Percentiles rank a stretch among this genome's conserved stretches.
phyloP scores from a whole-genome alignment of 1,139 yeast species.

The Kodamaea sp. region DNA sequence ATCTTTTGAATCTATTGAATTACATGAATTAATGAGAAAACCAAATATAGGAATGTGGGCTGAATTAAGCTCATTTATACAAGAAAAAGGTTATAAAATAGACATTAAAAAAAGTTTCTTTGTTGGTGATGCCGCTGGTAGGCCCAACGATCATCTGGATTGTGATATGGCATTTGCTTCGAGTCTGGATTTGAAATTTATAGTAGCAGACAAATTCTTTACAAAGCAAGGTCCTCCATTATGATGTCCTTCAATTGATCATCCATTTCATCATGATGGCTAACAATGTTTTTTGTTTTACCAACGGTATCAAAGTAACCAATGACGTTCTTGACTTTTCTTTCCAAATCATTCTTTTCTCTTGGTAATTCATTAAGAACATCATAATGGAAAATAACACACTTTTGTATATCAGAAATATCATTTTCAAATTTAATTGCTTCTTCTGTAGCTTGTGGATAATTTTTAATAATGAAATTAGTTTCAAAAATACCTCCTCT shows the following conservation, averaged over 20 bases:
- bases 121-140: slow-evolving; percentile 98
- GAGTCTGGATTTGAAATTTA: slow-evolving; percentile 49
- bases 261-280: slow-evolving; percentile 23
- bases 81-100: slow-evolving; percentile 18
- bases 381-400: slow-evolving; percentile 36
- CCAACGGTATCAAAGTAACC: slow-evolving; percentile 61
- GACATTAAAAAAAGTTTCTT: slow-evolving; percentile 50
- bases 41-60: slow-evolving; percentile 76
- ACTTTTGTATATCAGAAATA: slow-evolving; percentile 42
- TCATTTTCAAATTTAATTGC: slow-evolving; percentile 63
- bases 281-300: slow-evolving; percentile 30
- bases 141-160: slow-evolving; percentile 71
- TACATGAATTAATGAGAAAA: slow-evolving; percentile 55
- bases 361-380: slow-evolving; percentile 24
- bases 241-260: slow-evolving; percentile 21
- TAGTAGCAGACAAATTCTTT: slow-evolving; percentile 64
- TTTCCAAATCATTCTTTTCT: slow-evolving; percentile 25
- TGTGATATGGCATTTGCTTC: slow-evolving; percentile 70
- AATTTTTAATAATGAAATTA: slow-evolving; percentile 47
- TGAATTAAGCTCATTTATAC: slow-evolving; percentile 40
- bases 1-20: slow-evolving; percentile 26
- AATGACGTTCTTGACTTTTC: slow-evolving; percentile 39
- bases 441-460: slow-evolving; percentile 57
- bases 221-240: slow-evolving; percentile 18
- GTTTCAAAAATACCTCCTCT: slow-evolving; percentile 43